Conservation (phyloP, 2,329 filamentous ascomycete genomes). For the Pseudopyricularia cyperi region DNA sequence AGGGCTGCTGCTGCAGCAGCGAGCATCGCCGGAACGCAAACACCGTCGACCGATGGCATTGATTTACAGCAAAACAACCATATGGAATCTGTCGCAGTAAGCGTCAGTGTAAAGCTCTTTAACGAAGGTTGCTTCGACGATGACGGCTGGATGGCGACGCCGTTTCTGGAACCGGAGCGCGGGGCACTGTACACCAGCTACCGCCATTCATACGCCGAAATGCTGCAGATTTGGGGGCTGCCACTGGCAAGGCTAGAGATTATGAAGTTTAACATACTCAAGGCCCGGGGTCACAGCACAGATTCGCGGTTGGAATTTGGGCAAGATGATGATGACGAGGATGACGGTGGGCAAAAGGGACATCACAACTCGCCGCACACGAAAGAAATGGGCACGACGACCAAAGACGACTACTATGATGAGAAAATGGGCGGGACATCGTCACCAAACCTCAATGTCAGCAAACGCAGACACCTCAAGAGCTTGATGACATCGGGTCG, state of each 20-base stretch:
- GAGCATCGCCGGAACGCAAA: not conserved
- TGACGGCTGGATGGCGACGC: constrained; percentile 49
- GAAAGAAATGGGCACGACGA: not conserved
- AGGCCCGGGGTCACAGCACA: constrained; percentile 14
- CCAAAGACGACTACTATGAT: not conserved
- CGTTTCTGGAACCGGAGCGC: constrained; percentile 41
- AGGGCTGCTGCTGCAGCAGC: not conserved
- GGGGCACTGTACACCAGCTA: constrained; percentile 42
- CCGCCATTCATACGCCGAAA: constrained; percentile 53
- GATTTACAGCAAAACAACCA: not conserved
- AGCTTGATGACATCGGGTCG: constrained; percentile 36
- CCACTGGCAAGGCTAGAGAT: constrained; percentile 52
- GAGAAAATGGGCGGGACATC: constrained; percentile 9
- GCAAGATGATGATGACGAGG: not conserved
- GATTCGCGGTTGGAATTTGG: constrained; percentile 6
- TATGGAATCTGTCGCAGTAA: constrained; percentile 26
- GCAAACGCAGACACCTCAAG: constrained; percentile 38
- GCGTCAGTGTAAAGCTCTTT: constrained; percentile 39
- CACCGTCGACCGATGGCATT: constrained; percentile 3
- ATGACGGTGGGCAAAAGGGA: not conserved
- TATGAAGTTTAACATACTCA: constrained; percentile 54
- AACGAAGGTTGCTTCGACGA: constrained; percentile 57
- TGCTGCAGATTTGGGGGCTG: constrained; percentile 53
- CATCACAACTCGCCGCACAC: not conserved
- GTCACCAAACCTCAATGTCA: constrained; percentile 32